Evolutionary conservation across 148 eudicot genomes (phyloP), one percentile per base, ranked within the genome.

Genomic region (Chenopodium album): DNA sequence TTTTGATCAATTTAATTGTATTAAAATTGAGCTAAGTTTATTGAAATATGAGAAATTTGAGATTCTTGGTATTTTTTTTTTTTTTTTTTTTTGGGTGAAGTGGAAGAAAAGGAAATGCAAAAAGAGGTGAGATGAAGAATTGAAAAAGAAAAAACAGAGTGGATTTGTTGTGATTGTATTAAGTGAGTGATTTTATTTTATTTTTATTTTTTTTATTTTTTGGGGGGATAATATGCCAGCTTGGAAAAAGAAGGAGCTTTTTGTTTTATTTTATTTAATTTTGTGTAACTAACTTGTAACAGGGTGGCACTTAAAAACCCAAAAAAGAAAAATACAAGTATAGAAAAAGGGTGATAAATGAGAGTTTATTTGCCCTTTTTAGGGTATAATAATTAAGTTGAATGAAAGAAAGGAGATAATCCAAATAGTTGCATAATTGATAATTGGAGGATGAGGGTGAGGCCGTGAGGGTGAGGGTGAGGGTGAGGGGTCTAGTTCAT

Each of bases 71-170:
- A 4, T 12, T 31, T 63, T n/a, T n/a, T 63, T 79, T 63, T 46
- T 46, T 46, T 0, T 31, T 31, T 63, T 46, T 46, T 62, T 3
- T 31, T 31, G 73, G 74, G 81, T 77, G 74, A n/a, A 81, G 79
- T 62, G 73, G 50, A 73, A 47, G 86, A 71, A 52, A 71, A 76
- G 69, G 50, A 26, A 84, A 59, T 79, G 32, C 79, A 46, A 52
- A 12, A 48, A 12, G 34, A 23, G 5, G 65, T 19, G 65, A 71
- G 7, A 59, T 28, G 28, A 4, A 54, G 52, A 11, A 47, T 8
- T 47, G 41, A 47, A 47, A 1, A 60, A 60, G 26, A 3, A 70
- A 16, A 79, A 76, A 76, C 80, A 44, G 79, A 70, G 83, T 75
- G 71, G 60, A 71, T 46, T 83, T 60, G 82, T 1, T 68, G 79